phyloP scores from a whole-genome alignment of 2,329 filamentous ascomycete genomes.

The Colletotrichum sp. region DNA sequence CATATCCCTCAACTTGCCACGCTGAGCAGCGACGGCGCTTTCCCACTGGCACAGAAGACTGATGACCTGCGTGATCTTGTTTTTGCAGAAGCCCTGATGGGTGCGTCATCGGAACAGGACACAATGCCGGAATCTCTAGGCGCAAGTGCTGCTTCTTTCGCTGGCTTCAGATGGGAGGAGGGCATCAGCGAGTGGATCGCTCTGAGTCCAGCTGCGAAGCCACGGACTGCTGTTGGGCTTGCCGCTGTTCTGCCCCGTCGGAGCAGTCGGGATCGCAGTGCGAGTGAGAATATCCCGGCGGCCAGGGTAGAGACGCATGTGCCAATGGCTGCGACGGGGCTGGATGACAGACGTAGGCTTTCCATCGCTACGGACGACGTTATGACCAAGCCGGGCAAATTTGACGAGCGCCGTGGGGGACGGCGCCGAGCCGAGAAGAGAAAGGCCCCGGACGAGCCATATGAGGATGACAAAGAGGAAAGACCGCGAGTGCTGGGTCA shows the following conservation, averaged over 20 bases:
- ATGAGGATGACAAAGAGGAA: background rate
- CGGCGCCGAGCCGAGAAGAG: background rate
- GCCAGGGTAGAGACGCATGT: background rate
- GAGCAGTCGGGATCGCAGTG: background rate
- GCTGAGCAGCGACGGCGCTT: conserved; percentile 52
- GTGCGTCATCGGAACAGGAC: background rate
- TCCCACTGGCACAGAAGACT: conserved; percentile 56
- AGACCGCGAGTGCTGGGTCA: background rate
- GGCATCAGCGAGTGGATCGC: conserved; percentile 45
- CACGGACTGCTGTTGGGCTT: background rate
- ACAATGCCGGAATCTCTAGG: background rate
- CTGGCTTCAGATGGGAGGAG: conserved; percentile 44
- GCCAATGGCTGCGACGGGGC: background rate
- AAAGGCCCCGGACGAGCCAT: background rate
- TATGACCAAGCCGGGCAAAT: background rate
- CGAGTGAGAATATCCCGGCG: background rate
- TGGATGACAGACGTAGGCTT: background rate
- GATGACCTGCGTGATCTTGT: conserved; percentile 58
- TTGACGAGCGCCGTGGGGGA: background rate
- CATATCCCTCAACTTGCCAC: conserved; percentile 35
- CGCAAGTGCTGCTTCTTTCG: conserved; percentile 24
- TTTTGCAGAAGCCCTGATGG: conserved; percentile 50
- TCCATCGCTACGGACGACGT: background rate
- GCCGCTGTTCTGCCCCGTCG: background rate
- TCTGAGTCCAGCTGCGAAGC: background rate